Base-by-base conservation (phyloP, 2,329 filamentous ascomycete genomes). In the Paecilomyces variotii region DNA sequence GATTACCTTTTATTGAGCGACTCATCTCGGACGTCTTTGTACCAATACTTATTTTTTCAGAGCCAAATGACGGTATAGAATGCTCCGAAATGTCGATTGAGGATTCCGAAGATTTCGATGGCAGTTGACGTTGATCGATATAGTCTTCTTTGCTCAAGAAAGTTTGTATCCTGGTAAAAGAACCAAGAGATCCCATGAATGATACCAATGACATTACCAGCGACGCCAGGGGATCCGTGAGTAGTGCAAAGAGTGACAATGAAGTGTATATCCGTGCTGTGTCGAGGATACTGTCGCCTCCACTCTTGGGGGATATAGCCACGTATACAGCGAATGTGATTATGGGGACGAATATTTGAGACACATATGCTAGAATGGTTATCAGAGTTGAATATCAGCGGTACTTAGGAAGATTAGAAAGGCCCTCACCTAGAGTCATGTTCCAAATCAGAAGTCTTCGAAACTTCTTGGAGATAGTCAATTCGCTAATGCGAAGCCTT, bases 241-340 rank as follows among this genome's bases (percentile, higher is more conserved):
- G 63, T 6, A 81, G 70, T 0, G 76, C 72, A 57, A 80, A 79
- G 0, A 81, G 72, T 0, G 78, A 78, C 3, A 81, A 62, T 1
- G 79, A 78, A 0, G 79, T 79, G 61, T 78, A 80, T 0, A 77
- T 74, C 7, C 68, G 73, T 2, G 75, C 71, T 3, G 76, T 75
- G 49, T 76, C 74, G 24, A 80, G 65, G 3, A 68, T 64, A 12
- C 59, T 54, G 25, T 65, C 58, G 12, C 69, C 67, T 27, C 69
- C 65, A 26, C 63, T 70, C 9, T 71, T 73, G 39, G 70, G 68
- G 1, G 76, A 73, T 28, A 79, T 68, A 7, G 74, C 64, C 0
- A 75, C 73, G 56, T 77, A 80, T 10, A 77, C 74, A 4, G 73
- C 74, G 54, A 80, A 79, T 1, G 78, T 77, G 27, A 78, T 62